These are phyloP conservation scores for Grammothele lineata DNA, from an alignment of 768 basidiomycete species.

Conservation along the genomic window DNA sequence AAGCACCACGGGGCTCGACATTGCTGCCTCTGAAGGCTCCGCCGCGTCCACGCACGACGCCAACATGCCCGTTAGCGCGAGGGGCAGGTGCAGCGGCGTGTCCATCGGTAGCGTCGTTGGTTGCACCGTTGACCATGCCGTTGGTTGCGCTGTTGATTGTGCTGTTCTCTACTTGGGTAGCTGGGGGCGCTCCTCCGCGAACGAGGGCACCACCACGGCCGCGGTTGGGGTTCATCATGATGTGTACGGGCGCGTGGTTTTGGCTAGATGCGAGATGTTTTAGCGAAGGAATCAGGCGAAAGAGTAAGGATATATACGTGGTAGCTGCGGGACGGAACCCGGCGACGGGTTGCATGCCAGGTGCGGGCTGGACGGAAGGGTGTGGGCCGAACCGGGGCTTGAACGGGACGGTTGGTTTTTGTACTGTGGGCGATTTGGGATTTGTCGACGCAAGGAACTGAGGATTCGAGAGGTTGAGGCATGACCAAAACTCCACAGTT, in stretches of 20 bases:
- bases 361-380: conserved; percentile 51
- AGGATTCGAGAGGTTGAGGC: conserved; percentile 81
- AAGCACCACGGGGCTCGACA: no score
- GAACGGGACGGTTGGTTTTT: conserved; percentile 47
- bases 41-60: no score
- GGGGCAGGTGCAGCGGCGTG: no score
- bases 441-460: conserved; percentile 82
- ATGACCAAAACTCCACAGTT: conserved; percentile 80
- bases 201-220: conserved; percentile 32
- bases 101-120: no score
- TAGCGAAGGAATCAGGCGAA: no score
- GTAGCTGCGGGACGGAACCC: conserved; percentile 60
- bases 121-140: no score
- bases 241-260: conserved; percentile 45
- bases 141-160: no score
- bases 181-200: conserved; percentile 6
- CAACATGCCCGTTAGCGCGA: no score
- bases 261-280: no score
- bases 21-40: no score
- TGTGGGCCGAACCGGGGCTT: conserved; percentile 65
- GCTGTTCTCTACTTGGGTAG: background rate
- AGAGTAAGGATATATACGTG: conserved; percentile 25
- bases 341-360: conserved; percentile 50
- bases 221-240: conserved; percentile 76
- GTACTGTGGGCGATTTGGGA: conserved; percentile 49